A percentile compares a stretch with the other conserved stretches of the same genome.
Conservation (phyloP, 148 eudicot species). For the Arbutus unedo region DNA sequence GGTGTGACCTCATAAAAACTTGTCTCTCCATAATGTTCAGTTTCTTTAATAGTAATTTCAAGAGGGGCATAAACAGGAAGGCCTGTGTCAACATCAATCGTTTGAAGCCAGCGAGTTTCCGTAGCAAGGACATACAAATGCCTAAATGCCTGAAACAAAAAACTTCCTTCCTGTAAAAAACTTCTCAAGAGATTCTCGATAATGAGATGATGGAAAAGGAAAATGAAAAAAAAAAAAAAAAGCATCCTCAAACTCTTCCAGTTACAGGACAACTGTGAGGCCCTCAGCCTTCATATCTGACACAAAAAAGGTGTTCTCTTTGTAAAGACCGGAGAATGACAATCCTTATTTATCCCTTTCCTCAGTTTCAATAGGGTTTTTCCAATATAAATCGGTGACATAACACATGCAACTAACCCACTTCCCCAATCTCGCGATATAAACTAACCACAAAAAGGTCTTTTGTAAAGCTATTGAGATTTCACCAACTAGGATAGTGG, state of each 20-base stretch:
- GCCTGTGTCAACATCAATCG: constrained; percentile 95
- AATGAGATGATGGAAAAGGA: not conserved
- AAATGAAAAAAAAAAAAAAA: not conserved
- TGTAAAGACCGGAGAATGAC: not conserved
- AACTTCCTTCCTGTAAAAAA: not conserved
- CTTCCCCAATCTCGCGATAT: not conserved
- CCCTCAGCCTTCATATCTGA: not conserved
- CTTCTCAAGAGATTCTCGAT: not conserved
- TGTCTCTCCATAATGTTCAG: constrained; percentile 84
- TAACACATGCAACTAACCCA: not conserved
- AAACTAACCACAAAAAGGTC: not conserved
- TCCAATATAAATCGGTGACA: not conserved
- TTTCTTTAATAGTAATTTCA: constrained; percentile 79
- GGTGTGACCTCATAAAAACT: constrained; percentile 93
- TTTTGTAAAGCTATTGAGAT: not conserved
- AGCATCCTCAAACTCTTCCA: not conserved
- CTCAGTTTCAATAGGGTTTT: not conserved
- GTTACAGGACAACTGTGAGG: not conserved
- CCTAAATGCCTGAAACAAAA: constrained; percentile 67
- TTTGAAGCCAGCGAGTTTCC: constrained; percentile 93
- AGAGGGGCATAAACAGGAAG: constrained; percentile 94
- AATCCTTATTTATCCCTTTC: not conserved
- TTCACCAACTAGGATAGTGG: not conserved
- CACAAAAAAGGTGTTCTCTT: not conserved
- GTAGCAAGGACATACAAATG: constrained; percentile 98